These are phyloP conservation scores for Ustilago crameri DNA, from an alignment of 1,284 basidiomycete genomes.

Conservation along the genomic window DNA sequence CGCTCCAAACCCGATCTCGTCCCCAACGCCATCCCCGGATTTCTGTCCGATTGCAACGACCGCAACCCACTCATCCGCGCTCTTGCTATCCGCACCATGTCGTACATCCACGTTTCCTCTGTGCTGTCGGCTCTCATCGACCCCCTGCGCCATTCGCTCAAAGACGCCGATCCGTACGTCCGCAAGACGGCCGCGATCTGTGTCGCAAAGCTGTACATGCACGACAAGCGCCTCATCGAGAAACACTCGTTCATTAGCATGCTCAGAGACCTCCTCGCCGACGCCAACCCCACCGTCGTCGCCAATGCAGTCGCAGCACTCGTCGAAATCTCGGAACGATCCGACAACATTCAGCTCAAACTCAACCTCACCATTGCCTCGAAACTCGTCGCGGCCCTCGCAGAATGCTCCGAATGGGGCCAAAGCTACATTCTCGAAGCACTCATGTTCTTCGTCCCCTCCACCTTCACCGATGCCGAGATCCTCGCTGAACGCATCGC, in stretches of 20 bases:
- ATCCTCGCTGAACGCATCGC: constrained; percentile 92
- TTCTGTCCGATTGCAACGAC: constrained; percentile 91
- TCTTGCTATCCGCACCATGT: constrained; percentile 93
- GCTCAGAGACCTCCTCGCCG: constrained; percentile 87
- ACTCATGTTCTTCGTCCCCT: constrained; percentile 89
- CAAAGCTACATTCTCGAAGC: constrained; percentile 98
- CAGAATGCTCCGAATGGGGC: constrained; percentile 96
- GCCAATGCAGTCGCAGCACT: constrained; percentile 94
- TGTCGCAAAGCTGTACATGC: constrained; percentile 88
- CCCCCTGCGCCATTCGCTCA: constrained; percentile 85
- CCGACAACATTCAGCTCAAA: constrained; percentile 84
- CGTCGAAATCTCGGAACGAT: constrained; percentile 87
- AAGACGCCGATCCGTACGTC: constrained; percentile 92
- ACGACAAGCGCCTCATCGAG: constrained; percentile 85
- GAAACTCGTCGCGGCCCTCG: constrained; percentile 83
- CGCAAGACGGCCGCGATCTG: constrained; percentile 92
- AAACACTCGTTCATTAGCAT: constrained; percentile 84
- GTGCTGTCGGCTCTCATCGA: constrained; percentile 80
- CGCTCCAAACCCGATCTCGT: constrained; percentile 87
- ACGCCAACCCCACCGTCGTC: constrained; percentile 92
- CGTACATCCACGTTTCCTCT: constrained; percentile 78
- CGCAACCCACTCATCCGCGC: constrained; percentile 91
- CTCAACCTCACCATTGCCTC: constrained; percentile 84
- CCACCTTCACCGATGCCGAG: constrained; percentile 87
- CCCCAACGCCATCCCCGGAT: constrained; percentile 85